Evolutionary conservation across 2,329 filamentous ascomycete genomes (phyloP), one percentile per base, ranked within the genome.

Genomic region (Diaporthe aspalathi): DNA sequence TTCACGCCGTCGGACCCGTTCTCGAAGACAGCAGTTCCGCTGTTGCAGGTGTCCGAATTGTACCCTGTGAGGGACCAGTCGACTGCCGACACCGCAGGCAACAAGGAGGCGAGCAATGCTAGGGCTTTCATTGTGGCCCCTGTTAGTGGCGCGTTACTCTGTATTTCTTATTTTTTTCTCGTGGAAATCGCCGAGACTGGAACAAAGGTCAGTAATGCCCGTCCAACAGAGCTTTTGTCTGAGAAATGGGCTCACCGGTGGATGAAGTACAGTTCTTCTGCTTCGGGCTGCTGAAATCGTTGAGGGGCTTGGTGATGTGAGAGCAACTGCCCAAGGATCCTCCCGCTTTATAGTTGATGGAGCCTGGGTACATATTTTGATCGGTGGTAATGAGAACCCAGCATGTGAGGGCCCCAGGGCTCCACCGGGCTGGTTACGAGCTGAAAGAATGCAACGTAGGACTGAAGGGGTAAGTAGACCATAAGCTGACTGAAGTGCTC

Each of bases 31-130:
- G 60, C 17, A 12, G 60, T 65, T 14, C 29, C 29, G 43, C 45
- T 65, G 45, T 65, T 45, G 60, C 60, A 65, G 45, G 12, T 27
- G n/a, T 38, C 16, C 6, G 60, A 65, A 7, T 9, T 24, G 3
- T 65, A 65, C 7, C 60, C 60, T 47, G 60, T 65, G 60, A 65
- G 60, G n/a, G 60, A 20, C 60, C 60, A 65, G 45, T 65, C 60
- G 5, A 65, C 60, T 38, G 60, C 60, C 2, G 29, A 65, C 4
- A 16, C 60, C 16, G 43, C 60, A 2, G 60, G 29, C 9, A 65
- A 45, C 12, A 50, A 7, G 22, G 60, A 17, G n/a, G 60, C 60
- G 45, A 65, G 60, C n/a, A 65, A 14, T 7, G 29, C 2, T 50
- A 27, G 20, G 20, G 8, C 60, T 29, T 65, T 65, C 60, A 65